Conservation (phyloP, 1,284 basidiomycete species). For the Ustilago crameri region DNA sequence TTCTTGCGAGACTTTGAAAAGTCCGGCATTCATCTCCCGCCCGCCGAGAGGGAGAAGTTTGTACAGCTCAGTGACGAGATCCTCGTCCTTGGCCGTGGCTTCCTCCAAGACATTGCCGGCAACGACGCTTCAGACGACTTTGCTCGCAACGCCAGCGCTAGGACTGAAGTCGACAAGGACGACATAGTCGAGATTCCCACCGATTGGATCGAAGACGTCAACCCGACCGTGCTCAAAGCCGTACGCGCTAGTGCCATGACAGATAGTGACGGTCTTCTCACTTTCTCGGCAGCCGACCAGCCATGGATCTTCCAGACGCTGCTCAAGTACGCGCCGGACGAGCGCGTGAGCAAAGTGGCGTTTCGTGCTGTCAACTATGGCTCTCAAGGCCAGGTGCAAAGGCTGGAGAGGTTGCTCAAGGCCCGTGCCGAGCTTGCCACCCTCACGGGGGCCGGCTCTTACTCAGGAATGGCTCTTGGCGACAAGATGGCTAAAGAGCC, state of each 20-base stretch:
- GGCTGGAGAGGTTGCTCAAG: constrained; percentile 60
- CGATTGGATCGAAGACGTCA: constrained; percentile 49
- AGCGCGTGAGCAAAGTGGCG: constrained; percentile 81
- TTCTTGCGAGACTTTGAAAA: constrained; percentile 98
- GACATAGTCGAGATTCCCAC: constrained; percentile 41
- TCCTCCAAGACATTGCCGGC: constrained; percentile 73
- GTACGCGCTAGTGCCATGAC: constrained; percentile 25
- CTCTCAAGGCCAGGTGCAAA: constrained; percentile 48
- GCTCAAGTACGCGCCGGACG: constrained; percentile 81
- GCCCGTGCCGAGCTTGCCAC: constrained; percentile 59
- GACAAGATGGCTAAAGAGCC: constrained; percentile 67
- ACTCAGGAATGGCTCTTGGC: constrained; percentile 62
- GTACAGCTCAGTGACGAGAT: constrained; percentile 92
- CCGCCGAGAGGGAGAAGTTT: constrained; percentile 80
- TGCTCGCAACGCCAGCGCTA: constrained; percentile 33
- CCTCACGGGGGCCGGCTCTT: constrained; percentile 60
- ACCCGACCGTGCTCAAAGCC: constrained; percentile 29
- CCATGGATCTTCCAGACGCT: constrained; percentile 92
- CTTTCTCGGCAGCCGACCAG: constrained; percentile 46
- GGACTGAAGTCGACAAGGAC: constrained; percentile 10
- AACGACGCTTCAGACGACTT: constrained; percentile 50
- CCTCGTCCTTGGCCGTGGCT: constrained; percentile 85
- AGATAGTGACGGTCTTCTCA: constrained; percentile 27
- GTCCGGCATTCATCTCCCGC: constrained; percentile 90
- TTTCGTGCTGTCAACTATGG: constrained; percentile 71